A percentile compares a stretch with the other conserved stretches of the same genome.
These are phyloP conservation scores for Cenchrus fungigraminus DNA, from an alignment of 176 grass and related monocot species.

Conservation along the genomic window DNA sequence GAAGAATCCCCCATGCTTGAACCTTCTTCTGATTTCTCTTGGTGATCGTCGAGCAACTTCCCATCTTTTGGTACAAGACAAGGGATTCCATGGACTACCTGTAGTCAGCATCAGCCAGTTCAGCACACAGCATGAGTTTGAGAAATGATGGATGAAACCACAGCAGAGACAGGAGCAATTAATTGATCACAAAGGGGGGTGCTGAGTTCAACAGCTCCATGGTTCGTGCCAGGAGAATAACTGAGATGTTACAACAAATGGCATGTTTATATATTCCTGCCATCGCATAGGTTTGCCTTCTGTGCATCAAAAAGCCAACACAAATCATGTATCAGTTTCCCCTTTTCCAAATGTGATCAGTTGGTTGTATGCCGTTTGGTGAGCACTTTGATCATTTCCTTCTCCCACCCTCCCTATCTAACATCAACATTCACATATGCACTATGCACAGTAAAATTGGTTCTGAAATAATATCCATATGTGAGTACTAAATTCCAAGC, in stretches of 20 bases:
- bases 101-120: background rate
- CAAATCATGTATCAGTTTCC: slow-evolving; percentile 1
- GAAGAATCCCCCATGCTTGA: slow-evolving; percentile 6
- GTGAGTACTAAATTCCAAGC: background rate
- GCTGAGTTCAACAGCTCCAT: background rate
- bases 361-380: slow-evolving; percentile 10
- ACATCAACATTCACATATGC: background rate
- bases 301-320: background rate
- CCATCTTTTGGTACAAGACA: slow-evolving; percentile 77
- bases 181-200: background rate
- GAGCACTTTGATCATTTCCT: slow-evolving; percentile 10
- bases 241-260: background rate
- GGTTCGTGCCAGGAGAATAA: background rate
- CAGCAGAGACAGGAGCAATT: background rate
- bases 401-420: background rate
- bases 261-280: background rate
- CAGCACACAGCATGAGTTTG: background rate
- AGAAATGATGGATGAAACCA: background rate
- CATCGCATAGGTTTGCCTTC: background rate
- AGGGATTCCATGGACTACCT: slow-evolving; percentile 83
- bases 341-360: background rate
- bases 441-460: background rate
- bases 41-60: slow-evolving; percentile 58
- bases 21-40: slow-evolving; percentile 45
- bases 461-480: background rate